Evolutionary conservation across 352 stramenopile genomes (phyloP).

Genomic region (Globisporangium emineosum): DNA sequence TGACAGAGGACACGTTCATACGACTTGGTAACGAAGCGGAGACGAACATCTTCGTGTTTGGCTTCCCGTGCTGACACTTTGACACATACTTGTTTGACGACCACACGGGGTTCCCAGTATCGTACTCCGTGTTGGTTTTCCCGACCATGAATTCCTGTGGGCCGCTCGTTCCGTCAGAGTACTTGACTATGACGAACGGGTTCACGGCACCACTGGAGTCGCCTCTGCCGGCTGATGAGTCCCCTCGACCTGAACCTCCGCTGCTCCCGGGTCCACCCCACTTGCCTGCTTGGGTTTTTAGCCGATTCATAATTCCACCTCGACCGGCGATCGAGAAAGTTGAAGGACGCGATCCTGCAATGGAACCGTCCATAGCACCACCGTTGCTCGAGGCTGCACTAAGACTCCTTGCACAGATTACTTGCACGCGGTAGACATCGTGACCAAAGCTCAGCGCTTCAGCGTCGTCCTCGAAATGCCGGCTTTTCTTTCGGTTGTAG

Average conservation of each 20-base stretch:
- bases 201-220: slow-evolving; percentile 33
- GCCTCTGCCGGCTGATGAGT: neutral
- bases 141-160: slow-evolving; percentile 63
- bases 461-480: slow-evolving; percentile 75
- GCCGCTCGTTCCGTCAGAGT: slow-evolving; percentile 44
- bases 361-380: neutral
- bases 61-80: slow-evolving; percentile 68
- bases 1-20: slow-evolving; percentile 59
- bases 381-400: slow-evolving; percentile 14
- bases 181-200: slow-evolving; percentile 74
- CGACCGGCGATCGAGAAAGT: slow-evolving; percentile 51
- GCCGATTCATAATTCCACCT: slow-evolving; percentile 58
- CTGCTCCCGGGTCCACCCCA: slow-evolving; percentile 38
- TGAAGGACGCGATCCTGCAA: slow-evolving; percentile 30
- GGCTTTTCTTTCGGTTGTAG: slow-evolving; percentile 69
- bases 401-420: slow-evolving; percentile 61
- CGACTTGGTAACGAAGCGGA: slow-evolving; percentile 53
- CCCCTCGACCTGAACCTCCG: slow-evolving; percentile 13
- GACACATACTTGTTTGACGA: slow-evolving; percentile 60
- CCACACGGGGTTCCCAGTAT: slow-evolving; percentile 61
- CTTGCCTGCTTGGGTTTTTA: slow-evolving; percentile 61
- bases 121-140: slow-evolving; percentile 87
- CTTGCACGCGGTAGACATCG: slow-evolving; percentile 75
- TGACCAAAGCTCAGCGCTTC: slow-evolving; percentile 78
- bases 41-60: slow-evolving; percentile 56